Conservation (phyloP, 352 stramenopile species). For the Phytophthora litchii region DNA sequence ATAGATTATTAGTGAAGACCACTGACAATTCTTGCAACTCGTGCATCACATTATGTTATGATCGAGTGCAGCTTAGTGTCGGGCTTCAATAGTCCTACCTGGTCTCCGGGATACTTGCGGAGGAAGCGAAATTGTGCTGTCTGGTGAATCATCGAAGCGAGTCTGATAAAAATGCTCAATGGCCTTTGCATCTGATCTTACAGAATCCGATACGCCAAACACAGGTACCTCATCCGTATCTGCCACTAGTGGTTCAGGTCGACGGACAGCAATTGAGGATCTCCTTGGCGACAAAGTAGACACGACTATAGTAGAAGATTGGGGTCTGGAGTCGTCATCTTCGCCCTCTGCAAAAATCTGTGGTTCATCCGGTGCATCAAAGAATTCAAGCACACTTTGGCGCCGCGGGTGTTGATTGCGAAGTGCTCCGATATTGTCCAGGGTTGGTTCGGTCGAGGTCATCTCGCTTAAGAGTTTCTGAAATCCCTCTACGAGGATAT, state of each 20-base stretch:
- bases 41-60: conserved; percentile 13
- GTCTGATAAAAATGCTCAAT: conserved; percentile 69
- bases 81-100: conserved; percentile 9
- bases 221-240: neutral
- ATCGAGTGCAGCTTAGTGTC: conserved; percentile 9
- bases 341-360: neutral
- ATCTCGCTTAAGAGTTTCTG: conserved; percentile 56
- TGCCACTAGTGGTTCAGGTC: too few species aligned
- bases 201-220: neutral
- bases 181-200: conserved; percentile 21
- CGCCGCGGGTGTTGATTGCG: conserved; percentile 53
- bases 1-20: conserved; percentile 5
- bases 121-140: conserved; percentile 1
- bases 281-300: conserved; percentile 7
- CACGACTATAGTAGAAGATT: neutral
- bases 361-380: conserved; percentile 31
- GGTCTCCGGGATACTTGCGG: conserved; percentile 8
- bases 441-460: conserved; percentile 38
- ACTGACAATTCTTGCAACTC: neutral
- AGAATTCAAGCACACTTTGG: conserved; percentile 63
- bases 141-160: conserved; percentile 53
- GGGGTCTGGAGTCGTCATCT: neutral
- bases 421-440: conserved; percentile 52
- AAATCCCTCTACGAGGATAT: conserved; percentile 68
- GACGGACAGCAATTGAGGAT: conserved; percentile 8